These are phyloP conservation scores for Pinus tabuliformis DNA, from an alignment of 75 land plant species.

Conservation along the genomic window DNA sequence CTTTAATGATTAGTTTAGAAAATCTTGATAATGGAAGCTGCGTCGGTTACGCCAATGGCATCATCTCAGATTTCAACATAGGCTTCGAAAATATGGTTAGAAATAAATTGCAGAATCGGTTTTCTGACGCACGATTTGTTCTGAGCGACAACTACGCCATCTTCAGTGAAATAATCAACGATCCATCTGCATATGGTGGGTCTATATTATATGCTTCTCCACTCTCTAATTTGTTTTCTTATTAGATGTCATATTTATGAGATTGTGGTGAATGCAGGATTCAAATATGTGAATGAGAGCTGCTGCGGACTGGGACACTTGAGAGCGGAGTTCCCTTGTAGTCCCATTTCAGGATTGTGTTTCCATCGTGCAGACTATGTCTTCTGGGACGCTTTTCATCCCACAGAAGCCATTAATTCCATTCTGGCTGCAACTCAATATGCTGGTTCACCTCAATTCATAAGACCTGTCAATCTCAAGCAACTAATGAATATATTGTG, in stretches of 20 bases:
- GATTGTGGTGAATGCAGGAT: constrained; percentile 20
- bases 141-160: constrained; percentile 13
- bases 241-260: background rate
- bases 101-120: background rate
- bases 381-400: constrained; percentile 12
- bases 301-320: constrained; percentile 8
- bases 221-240: background rate
- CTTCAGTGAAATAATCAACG: background rate
- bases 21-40: background rate
- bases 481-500: background rate
- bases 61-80: constrained; percentile 8
- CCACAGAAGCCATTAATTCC: constrained; percentile 10
- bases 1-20: constrained; percentile 8
- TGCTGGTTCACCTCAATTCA: background rate
- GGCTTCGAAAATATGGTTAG: constrained; percentile 10
- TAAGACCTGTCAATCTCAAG: constrained; percentile 13
- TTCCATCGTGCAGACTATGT: constrained; percentile 7
- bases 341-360: constrained; percentile 8
- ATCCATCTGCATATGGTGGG: background rate
- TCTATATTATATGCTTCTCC: background rate
- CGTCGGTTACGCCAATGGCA: constrained; percentile 1
- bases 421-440: background rate
- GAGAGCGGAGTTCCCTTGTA: constrained; percentile 13
- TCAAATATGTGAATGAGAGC: constrained; percentile 53
- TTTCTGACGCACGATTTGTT: constrained; percentile 5